Conservation (phyloP, 495 filamentous ascomycete species). For the Apodospora peruviana region DNA sequence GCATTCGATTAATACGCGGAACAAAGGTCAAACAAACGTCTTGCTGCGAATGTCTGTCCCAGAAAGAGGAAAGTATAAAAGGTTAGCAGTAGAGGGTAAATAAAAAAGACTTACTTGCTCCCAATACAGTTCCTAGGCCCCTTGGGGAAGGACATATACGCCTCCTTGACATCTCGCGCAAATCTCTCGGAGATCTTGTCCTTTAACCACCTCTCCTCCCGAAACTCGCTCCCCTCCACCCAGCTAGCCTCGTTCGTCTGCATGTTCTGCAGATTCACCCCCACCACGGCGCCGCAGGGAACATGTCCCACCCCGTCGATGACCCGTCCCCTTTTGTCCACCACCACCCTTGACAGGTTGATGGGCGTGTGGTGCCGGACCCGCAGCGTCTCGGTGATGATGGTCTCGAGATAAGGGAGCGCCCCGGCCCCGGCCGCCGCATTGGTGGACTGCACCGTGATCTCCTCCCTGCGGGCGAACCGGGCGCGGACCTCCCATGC, state of each 20-base stretch:
- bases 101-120: conserved; percentile 42
- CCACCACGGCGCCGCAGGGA: conserved; percentile 25
- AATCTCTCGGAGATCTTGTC: conserved; percentile 69
- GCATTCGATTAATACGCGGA: too few relatives aligned
- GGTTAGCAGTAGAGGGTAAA: too few relatives aligned
- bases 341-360: conserved; percentile 34
- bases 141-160: conserved; percentile 35
- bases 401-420: conserved; percentile 50
- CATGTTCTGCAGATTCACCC: conserved; percentile 54
- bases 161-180: conserved; percentile 25
- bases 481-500: conserved; percentile 38
- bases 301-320: conserved; percentile 40
- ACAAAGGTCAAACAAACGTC: too few relatives aligned
- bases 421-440: too few relatives aligned
- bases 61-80: background rate
- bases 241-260: conserved; percentile 65
- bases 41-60: too few relatives aligned
- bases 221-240: conserved; percentile 65
- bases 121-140: conserved; percentile 31
- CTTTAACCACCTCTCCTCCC: conserved; percentile 68
- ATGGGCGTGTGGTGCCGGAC: conserved; percentile 44
- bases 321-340: conserved; percentile 32
- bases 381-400: conserved; percentile 48
- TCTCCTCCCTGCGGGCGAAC: conserved; percentile 38
- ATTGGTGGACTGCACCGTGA: conserved; percentile 35